Conservation (phyloP, 129 eudicot species). For the Apium graveolens region DNA sequence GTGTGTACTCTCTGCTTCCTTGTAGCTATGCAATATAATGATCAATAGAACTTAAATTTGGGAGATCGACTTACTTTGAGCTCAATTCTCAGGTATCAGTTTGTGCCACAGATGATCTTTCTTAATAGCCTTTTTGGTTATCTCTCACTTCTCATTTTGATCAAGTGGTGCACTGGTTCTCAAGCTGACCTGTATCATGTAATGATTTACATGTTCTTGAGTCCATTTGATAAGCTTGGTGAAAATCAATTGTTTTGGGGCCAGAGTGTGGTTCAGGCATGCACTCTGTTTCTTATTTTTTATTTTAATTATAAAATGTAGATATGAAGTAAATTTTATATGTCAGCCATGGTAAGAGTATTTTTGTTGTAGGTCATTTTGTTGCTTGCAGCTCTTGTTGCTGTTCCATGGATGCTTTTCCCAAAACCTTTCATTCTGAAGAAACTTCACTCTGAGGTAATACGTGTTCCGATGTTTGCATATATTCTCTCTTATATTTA, state of each 20-base stretch:
- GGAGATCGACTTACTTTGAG: conserved; percentile 12
- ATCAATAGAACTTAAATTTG: background rate
- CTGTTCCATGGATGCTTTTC: conserved; percentile 99
- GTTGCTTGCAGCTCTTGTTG: conserved; percentile 80
- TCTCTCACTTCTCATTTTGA: conserved; percentile 79
- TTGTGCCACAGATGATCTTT: conserved; percentile 94
- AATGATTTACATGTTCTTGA: conserved; percentile 96
- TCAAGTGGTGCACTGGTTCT: conserved; percentile 98
- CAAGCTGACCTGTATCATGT: conserved; percentile 98
- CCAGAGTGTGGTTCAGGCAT: conserved; percentile 86
- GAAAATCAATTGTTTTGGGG: conserved; percentile 96
- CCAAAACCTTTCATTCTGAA: conserved; percentile 95
- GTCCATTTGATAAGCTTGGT: conserved; percentile 92
- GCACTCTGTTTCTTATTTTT: background rate
- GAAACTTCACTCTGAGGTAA: conserved; percentile 82
- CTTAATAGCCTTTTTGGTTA: conserved; percentile 99
- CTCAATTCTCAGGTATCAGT: conserved; percentile 67
- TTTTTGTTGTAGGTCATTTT: conserved; percentile 65
- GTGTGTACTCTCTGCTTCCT: conserved; percentile 33
- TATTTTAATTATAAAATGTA: background rate
- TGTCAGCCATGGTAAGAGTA: conserved; percentile 1
- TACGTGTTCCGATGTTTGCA: background rate
- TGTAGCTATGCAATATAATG: background rate
- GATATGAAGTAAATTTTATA: conserved; percentile 14
- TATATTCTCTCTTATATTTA: background rate